These are phyloP conservation scores for Colletotrichum tabaci DNA, from an alignment of 2,329 filamentous ascomycete species.

Conservation along the genomic window DNA sequence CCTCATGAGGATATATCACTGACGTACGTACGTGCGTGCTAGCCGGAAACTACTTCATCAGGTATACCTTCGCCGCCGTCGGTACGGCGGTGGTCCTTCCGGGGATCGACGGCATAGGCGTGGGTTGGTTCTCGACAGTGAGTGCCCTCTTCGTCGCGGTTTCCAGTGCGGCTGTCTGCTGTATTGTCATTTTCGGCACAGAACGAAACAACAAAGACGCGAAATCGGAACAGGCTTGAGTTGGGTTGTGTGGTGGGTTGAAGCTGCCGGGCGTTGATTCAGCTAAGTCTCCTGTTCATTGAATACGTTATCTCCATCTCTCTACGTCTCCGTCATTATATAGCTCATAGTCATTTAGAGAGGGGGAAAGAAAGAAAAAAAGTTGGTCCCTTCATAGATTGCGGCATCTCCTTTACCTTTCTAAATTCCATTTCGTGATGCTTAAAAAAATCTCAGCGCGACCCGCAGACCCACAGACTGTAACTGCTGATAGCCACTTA, in stretches of 20 bases:
- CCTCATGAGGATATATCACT: background rate
- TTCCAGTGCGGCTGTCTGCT: constrained; percentile 32
- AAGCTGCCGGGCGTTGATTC: background rate
- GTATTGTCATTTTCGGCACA: constrained; percentile 33
- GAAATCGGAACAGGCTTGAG: constrained; percentile 18
- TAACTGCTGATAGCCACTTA: fast-evolving
- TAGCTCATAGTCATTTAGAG: background rate
- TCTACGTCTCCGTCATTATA: background rate
- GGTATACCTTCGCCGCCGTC: constrained; percentile 81
- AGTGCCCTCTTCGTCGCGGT: constrained; percentile 46
- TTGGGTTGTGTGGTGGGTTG: too few species aligned
- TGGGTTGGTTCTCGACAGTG: constrained; percentile 87
- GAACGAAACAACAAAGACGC: constrained; percentile 6
- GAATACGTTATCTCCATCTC: fast-evolving
- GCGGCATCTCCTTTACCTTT: too few species aligned
- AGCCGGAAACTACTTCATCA: constrained; percentile 84
- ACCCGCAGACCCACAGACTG: too few species aligned
- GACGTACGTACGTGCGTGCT: background rate
- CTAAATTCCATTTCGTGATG: too few species aligned
- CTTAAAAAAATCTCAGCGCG: too few species aligned
- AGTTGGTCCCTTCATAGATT: too few species aligned
- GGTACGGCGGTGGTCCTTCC: constrained; percentile 82
- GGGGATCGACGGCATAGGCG: constrained; percentile 79
- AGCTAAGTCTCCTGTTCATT: background rate
- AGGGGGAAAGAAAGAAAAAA: background rate